Base-by-base conservation (phyloP, 192 early-diverging fungal genomes). In the Umbelopsis vinacea region DNA sequence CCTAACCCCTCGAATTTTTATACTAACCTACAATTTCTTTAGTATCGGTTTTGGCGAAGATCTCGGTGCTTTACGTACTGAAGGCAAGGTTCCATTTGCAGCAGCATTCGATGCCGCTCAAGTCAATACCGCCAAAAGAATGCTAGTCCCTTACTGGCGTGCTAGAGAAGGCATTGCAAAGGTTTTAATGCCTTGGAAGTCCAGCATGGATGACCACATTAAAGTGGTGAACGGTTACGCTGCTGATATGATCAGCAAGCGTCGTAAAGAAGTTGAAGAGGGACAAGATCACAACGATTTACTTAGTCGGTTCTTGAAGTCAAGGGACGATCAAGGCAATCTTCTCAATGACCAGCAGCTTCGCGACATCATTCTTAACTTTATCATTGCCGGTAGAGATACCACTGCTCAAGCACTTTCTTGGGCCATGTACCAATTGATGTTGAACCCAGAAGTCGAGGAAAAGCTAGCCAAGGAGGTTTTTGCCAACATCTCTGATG, bases 381-480 rank as follows among this genome's bases (percentile, higher is more conserved):
- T 80, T 10, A 68, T 80, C 29, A 80, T 80, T 76, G 79, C 79
- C 15, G 79, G 74, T n/a, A 66, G 79, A 37, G 82, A 86, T 67
- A 84, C 85, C 0, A 86, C 83, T 3, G 83, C 82, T 15, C 83
- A 82, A 7, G 73, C 85, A 17, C 53, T 86, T 17, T 84, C 83
- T 5, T 86, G 85, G 85, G 66, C 74, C 2, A 84, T 86, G 55
- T 86, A 81, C 19, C 71, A 74, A 21, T 69, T 87, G 1, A 47
- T 79, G 19, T 29, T 60, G 0, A 66, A 87, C 55, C 82, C 84
- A 17, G 45, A 80, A 26, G 46, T 84, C 2, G 80, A 85, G n/a
- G 21, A 66, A 15, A 79, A 79, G 4, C 71, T 87, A 0, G 46
- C 81, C 7, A 73, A 83, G 21, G 85, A 87, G 29, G 74, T 80